These are phyloP conservation scores for Colletotrichum caudatum DNA, from an alignment of 2,329 filamentous ascomycete genomes.

Conservation along the genomic window DNA sequence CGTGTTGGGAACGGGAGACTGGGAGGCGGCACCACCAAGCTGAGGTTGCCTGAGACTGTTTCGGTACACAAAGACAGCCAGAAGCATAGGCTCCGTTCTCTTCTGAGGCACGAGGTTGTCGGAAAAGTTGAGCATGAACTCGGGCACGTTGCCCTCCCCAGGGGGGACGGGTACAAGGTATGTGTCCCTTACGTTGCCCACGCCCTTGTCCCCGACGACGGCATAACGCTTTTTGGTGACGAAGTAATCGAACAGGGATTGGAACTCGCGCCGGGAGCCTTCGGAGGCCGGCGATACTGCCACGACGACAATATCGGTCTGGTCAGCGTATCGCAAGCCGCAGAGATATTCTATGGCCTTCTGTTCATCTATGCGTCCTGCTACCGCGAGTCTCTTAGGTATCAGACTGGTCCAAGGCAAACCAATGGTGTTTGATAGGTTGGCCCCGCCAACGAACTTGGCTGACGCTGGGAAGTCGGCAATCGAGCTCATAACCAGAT, in stretches of 20 bases:
- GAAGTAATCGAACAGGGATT: conserved; percentile 90
- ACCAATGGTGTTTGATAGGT: conserved; percentile 71
- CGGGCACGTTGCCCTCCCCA: conserved; percentile 78
- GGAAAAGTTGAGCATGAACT: conserved; percentile 89
- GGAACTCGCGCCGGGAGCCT: conserved; percentile 72
- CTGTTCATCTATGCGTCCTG: conserved; percentile 83
- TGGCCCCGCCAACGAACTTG: conserved; percentile 85
- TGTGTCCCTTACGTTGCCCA: conserved; percentile 85
- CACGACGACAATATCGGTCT: conserved; percentile 87
- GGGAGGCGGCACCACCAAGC: conserved; percentile 45
- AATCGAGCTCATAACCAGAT: conserved; percentile 80
- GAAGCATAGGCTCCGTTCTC: conserved; percentile 79
- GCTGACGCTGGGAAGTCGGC: conserved; percentile 82
- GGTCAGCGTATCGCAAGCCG: conserved; percentile 82
- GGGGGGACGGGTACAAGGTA: conserved; percentile 89
- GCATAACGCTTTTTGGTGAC: conserved; percentile 84
- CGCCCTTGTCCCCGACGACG: conserved; percentile 82
- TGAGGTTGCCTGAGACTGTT: conserved; percentile 62
- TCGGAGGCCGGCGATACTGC: conserved; percentile 75
- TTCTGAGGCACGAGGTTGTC: conserved; percentile 82
- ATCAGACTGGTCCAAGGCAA: conserved; percentile 79
- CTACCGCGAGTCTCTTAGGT: conserved; percentile 76
- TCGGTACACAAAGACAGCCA: conserved; percentile 87
- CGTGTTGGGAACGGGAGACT: conserved; percentile 46
- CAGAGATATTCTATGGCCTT: conserved; percentile 93